These are phyloP conservation scores for Physaria fendleri DNA, from an alignment of 345 rosid species.

Conservation along the genomic window DNA sequence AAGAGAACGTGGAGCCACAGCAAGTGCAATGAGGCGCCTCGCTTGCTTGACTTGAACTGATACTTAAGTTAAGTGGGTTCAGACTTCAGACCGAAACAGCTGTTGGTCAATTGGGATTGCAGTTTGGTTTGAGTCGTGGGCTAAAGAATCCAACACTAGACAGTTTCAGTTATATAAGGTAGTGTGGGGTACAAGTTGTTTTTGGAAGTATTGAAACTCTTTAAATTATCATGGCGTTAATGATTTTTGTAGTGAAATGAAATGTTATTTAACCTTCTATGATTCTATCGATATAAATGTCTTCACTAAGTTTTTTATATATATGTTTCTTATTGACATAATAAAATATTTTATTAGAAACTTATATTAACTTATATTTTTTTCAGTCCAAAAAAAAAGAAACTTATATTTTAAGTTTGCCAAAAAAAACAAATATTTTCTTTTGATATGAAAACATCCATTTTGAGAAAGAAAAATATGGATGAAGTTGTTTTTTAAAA, in stretches of 20 bases:
- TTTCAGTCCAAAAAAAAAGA: too few species aligned
- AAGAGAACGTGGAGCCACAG: slow-evolving; percentile 36
- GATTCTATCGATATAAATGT: background rate
- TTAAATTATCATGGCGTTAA: slow-evolving; percentile 1
- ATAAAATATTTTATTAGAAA: background rate
- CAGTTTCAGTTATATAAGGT: background rate
- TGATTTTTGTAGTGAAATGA: background rate
- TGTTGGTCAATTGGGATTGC: background rate
- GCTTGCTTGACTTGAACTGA: slow-evolving; percentile 12
- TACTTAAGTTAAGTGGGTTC: background rate
- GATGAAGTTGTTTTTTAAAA: too few species aligned
- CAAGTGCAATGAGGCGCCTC: slow-evolving; percentile 12
- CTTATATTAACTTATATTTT: too few species aligned
- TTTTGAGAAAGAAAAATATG: too few species aligned
- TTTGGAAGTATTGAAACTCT: background rate
- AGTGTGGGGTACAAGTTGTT: background rate
- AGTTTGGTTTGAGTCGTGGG: background rate
- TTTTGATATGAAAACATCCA: background rate
- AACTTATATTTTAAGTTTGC: too few species aligned
- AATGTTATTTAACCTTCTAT: background rate
- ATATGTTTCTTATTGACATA: background rate
- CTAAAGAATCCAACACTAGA: background rate
- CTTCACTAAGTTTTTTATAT: background rate
- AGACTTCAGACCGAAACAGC: background rate
- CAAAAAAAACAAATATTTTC: too few species aligned